Evolutionary conservation across 352 stramenopile genomes (phyloP).

Genomic region (Globisporangium echinulatum): DNA sequence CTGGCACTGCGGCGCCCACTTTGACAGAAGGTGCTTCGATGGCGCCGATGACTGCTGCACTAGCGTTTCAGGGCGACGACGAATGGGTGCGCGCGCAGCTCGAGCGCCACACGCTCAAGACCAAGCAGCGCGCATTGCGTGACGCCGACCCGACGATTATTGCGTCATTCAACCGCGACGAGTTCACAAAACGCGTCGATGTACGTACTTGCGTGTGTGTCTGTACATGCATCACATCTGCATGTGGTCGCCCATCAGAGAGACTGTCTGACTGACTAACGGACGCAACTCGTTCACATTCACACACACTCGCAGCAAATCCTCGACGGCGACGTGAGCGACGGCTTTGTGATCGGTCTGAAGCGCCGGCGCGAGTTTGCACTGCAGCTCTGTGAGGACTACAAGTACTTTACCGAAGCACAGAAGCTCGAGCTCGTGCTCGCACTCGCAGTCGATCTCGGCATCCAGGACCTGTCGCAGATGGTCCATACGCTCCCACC

Average conservation of each 20-base stretch:
- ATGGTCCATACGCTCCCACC: slow-evolving; percentile 82
- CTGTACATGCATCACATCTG: background rate
- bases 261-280: background rate
- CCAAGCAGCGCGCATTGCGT: slow-evolving; percentile 21
- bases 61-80: slow-evolving; percentile 42
- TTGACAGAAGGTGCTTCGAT: too few species aligned
- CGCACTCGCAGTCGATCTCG: slow-evolving; percentile 70
- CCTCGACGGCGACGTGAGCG: slow-evolving; percentile 55
- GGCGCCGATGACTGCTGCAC: background rate
- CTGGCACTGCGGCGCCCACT: too few species aligned
- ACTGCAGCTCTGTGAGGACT: slow-evolving; percentile 63
- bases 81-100: slow-evolving; percentile 45
- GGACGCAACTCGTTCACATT: background rate
- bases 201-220: slow-evolving; percentile 1
- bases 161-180: slow-evolving; percentile 48
- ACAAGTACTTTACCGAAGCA: slow-evolving; percentile 65
- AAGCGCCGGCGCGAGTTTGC: slow-evolving; percentile 78
- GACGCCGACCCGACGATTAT: slow-evolving; percentile 24
- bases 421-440: slow-evolving; percentile 79
- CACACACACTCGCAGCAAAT: slow-evolving; percentile 25
- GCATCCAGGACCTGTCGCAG: slow-evolving; percentile 67
- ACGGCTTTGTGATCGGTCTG: slow-evolving; percentile 80
- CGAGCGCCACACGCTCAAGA: slow-evolving; percentile 30
- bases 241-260: background rate
- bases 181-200: slow-evolving; percentile 55